Conservation (phyloP, 768 basidiomycete genomes). For the Coprinopsis cinerea region DNA sequence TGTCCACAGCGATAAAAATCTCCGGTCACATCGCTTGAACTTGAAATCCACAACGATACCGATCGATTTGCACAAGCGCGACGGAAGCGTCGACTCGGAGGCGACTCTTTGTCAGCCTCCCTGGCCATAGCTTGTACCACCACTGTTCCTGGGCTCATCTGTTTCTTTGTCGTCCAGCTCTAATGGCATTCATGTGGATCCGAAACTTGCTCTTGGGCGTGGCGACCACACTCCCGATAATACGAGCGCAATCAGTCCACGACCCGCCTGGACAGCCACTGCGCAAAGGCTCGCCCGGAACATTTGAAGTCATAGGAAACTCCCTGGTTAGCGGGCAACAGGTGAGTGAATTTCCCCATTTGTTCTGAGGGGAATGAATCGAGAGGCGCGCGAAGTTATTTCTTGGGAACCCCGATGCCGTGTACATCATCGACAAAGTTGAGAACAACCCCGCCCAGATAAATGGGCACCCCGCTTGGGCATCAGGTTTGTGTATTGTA, state of each 20-base stretch:
- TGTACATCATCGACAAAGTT: conserved; percentile 70
- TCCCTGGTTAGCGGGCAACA: conserved; percentile 71
- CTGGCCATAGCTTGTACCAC: too few relatives aligned
- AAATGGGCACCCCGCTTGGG: conserved; percentile 67
- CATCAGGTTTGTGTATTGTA: conserved; percentile 38
- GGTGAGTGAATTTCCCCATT: conserved; percentile 27
- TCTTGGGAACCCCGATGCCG: conserved; percentile 37
- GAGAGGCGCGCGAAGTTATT: conserved; percentile 37
- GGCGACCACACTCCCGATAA: conserved; percentile 5
- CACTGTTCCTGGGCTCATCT: too few relatives aligned
- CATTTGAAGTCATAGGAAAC: conserved; percentile 61
- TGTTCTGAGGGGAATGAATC: too few relatives aligned
- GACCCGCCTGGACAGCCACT: conserved; percentile 41
- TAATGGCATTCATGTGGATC: too few relatives aligned
- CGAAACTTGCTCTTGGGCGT: conserved; percentile 6
- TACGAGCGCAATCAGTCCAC: not conserved
- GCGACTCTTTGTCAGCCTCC: too few relatives aligned
- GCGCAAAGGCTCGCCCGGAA: conserved; percentile 37
- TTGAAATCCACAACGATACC: too few relatives aligned
- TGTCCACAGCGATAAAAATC: too few relatives aligned
- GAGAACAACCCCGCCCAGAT: conserved; percentile 63
- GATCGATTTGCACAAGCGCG: too few relatives aligned
- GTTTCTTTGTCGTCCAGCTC: too few relatives aligned
- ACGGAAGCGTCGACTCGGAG: too few relatives aligned
- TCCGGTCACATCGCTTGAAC: too few relatives aligned